Evolutionary conservation across 2,329 filamentous ascomycete genomes (phyloP).

Genomic region (Aspergillus sp.): DNA sequence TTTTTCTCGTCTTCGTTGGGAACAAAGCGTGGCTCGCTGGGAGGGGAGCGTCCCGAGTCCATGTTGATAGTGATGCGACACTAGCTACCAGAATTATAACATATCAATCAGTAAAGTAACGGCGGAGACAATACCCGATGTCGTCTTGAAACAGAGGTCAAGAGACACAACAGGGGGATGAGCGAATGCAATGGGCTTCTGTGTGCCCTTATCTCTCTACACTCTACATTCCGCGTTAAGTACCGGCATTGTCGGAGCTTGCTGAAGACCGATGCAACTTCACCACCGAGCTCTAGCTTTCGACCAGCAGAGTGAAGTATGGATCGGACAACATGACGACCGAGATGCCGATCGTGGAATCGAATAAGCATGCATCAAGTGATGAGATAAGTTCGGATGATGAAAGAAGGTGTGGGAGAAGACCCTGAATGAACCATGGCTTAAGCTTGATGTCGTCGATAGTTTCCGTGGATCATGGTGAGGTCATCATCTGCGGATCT

Average conservation of each 20-base stretch:
- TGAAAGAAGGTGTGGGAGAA: not conserved
- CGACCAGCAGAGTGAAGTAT: not conserved
- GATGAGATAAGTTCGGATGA: not conserved
- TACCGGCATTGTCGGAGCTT: not conserved
- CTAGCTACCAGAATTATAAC: not conserved
- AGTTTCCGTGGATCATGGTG: constrained; percentile 4
- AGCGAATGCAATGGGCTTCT: not conserved
- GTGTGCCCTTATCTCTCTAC: not conserved
- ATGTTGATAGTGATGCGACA: not conserved
- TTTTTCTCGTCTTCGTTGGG: not conserved
- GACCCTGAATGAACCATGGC: not conserved
- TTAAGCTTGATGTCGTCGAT: not conserved
- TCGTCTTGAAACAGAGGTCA: not conserved
- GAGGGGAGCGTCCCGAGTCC: not conserved
- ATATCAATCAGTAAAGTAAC: not conserved
- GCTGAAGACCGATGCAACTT: not conserved
- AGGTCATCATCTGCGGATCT: constrained; percentile 7
- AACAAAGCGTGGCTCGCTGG: not conserved
- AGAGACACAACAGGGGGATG: not conserved
- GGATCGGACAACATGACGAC: not conserved
- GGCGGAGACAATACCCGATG: not conserved
- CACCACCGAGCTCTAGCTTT: not conserved
- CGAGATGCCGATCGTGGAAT: not conserved
- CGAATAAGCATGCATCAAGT: not conserved
- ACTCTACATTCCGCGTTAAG: not conserved